Evolutionary conservation across 768 basidiomycete genomes (phyloP).

Genomic region (Lentinula detonsa): DNA sequence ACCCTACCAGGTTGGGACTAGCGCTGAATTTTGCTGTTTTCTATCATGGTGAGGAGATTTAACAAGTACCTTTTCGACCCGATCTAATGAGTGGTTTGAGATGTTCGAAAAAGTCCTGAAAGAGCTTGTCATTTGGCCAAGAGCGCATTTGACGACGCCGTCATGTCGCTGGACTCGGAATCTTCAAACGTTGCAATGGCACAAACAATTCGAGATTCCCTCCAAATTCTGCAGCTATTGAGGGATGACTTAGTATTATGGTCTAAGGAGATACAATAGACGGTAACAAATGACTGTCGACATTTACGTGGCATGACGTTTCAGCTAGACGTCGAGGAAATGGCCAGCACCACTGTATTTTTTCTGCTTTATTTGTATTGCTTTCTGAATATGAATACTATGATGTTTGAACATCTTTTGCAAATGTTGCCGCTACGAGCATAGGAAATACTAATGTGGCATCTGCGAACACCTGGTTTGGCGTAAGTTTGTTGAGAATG

Average conservation of each 20-base stretch:
- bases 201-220: constrained; percentile 58
- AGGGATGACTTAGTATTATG: constrained; percentile 84
- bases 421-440: constrained; percentile 93
- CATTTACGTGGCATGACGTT: background rate
- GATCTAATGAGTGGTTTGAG: constrained; percentile 18
- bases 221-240: constrained; percentile 79
- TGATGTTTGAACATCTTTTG: constrained; percentile 28
- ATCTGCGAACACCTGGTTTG: constrained; percentile 78
- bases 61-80: background rate
- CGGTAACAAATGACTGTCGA: background rate
- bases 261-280: constrained; percentile 64
- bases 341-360: background rate
- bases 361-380: background rate
- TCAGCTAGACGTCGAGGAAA: background rate
- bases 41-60: constrained; percentile 49
- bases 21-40: constrained; percentile 94
- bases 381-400: background rate
- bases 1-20: constrained; percentile 83
- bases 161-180: constrained; percentile 50
- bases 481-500: constrained; percentile 7
- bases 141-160: constrained; percentile 88
- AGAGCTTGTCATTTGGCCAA: constrained; percentile 86
- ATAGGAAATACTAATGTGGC: constrained; percentile 95
- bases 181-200: constrained; percentile 25
- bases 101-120: constrained; percentile 80